Evolutionary conservation across 306 rosid genomes (phyloP), one percentile per base, ranked within the genome.

Genomic region (Sechiopsis laciniata): DNA sequence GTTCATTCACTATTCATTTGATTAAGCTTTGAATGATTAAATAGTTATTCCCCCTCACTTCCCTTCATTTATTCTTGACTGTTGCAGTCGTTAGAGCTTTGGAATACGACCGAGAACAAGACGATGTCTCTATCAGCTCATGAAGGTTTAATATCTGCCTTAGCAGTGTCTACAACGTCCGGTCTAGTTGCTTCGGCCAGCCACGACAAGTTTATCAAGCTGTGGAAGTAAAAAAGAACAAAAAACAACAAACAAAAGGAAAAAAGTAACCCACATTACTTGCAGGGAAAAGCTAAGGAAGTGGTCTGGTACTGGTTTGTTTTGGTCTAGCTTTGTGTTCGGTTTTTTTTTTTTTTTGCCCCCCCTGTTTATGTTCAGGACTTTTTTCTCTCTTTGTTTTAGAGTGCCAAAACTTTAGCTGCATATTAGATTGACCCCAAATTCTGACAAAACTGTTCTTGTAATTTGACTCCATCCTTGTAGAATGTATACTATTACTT

Each of bases 101-200:
- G 99, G 99, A 88, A 94, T 89, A 91, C 89, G 91, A 55, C 76
- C 0, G 99, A 91, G 83, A 88, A 87, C 87, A 91, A 89, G 95
- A 90, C 97, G 22, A 89, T 94, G 99, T 84, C 92, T 2, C 77
- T 91, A 16, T 50, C 97, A 7, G 99, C 97, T 65, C 99, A 94
- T 37, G 99, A 91, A 0, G 99, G 97, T 75, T 85, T 94, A 57
- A 84, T 94, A 55, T 84, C 97, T 35, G 78, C 92, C 4, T 82
- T 94, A 83, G 88, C 99, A 0, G 94, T 85, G 46, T 94, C 99
- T 22, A 83, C 87, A 8, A 85, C 77, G 26, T 89, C 86, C 5
- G 99, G 99, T 61, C 81, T 86, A 76, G 95, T 94, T 67, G 96
- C 97, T 78, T 94, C 99, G 1, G 96, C 90, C 50, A 91, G 99